phyloP scores from a whole-genome alignment of 306 rosid species.

The Alnus glutinosa region DNA sequence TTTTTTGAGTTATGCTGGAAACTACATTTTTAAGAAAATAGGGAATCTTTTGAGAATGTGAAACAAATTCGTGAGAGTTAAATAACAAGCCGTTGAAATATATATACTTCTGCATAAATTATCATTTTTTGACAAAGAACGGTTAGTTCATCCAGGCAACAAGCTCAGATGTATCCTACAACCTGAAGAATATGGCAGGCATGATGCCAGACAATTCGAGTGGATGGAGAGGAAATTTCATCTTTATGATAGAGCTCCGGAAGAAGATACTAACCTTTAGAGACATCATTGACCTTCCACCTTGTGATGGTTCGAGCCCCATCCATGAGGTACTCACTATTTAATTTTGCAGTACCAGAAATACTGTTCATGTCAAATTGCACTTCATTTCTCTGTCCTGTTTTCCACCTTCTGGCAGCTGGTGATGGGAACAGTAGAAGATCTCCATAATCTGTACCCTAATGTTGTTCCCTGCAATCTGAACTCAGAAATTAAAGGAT shows the following conservation, averaged over 20 bases:
- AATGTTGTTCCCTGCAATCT: constrained; percentile 22
- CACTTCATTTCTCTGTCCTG: constrained; percentile 3
- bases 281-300: constrained; percentile 39
- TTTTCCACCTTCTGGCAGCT: constrained; percentile 26
- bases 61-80: neutral
- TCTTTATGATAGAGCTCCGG: constrained; percentile 32
- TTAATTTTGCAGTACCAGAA: no score
- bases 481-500: constrained; percentile 5
- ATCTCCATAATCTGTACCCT: constrained; percentile 46
- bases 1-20: no score
- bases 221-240: constrained; percentile 21
- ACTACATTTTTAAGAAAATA: no score
- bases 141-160: constrained; percentile 9
- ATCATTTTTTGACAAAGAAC: neutral
- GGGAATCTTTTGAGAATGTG: no score
- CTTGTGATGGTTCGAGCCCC: constrained; percentile 30
- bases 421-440: constrained; percentile 35
- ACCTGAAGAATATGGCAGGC: neutral
- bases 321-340: constrained; percentile 25
- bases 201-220: neutral
- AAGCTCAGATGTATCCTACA: constrained; percentile 10
- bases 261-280: constrained; percentile 32
- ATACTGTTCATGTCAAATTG: neutral
- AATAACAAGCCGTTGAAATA: neutral
- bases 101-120: neutral